Evolutionary conservation across 176 grass and related monocot species (phyloP).

Genomic region (Juncus inflexus): DNA sequence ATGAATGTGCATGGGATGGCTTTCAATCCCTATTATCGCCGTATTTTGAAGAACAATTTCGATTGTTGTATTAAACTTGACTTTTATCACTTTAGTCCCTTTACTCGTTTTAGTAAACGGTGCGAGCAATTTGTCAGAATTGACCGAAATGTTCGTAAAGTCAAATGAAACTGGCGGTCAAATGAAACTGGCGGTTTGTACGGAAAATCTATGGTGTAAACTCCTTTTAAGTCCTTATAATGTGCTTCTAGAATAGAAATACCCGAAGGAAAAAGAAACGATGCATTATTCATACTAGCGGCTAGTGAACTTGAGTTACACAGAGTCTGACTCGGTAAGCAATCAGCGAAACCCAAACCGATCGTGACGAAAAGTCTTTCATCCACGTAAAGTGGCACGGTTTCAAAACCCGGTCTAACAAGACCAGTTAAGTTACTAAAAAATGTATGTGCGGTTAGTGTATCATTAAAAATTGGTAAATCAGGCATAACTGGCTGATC

Average conservation of each 20-base stretch:
- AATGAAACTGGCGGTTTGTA: slow-evolving; percentile 37
- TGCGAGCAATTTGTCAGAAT: too few relatives aligned
- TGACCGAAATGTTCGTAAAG: too few relatives aligned
- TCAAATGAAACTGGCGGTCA: slow-evolving; percentile 15
- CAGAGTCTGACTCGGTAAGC: slow-evolving; percentile 32
- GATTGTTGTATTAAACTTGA: slow-evolving; percentile 47
- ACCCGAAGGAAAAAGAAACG: slow-evolving; percentile 38
- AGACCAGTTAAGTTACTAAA: slow-evolving; percentile 39
- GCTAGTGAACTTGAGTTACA: slow-evolving; percentile 55
- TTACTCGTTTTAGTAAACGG: slow-evolving; percentile 27
- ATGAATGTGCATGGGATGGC: slow-evolving; percentile 53
- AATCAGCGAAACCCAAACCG: slow-evolving; percentile 34
- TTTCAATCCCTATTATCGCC: slow-evolving; percentile 41
- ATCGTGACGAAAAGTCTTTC: slow-evolving; percentile 41
- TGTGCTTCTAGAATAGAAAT: slow-evolving; percentile 48
- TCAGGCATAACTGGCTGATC: not conserved
- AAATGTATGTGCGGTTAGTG: slow-evolving; percentile 29
- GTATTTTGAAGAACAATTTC: slow-evolving; percentile 67
- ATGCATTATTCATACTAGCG: slow-evolving; percentile 69
- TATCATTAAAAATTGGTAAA: slow-evolving; percentile 49
- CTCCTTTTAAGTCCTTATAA: slow-evolving; percentile 1
- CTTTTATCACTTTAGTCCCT: slow-evolving; percentile 37
- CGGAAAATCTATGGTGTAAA: slow-evolving; percentile 60
- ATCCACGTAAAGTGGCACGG: slow-evolving; percentile 35
- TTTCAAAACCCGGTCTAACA: slow-evolving; percentile 28